These are phyloP conservation scores for Emergomyces africanus DNA, from an alignment of 2,329 filamentous ascomycete genomes.

Conservation along the genomic window DNA sequence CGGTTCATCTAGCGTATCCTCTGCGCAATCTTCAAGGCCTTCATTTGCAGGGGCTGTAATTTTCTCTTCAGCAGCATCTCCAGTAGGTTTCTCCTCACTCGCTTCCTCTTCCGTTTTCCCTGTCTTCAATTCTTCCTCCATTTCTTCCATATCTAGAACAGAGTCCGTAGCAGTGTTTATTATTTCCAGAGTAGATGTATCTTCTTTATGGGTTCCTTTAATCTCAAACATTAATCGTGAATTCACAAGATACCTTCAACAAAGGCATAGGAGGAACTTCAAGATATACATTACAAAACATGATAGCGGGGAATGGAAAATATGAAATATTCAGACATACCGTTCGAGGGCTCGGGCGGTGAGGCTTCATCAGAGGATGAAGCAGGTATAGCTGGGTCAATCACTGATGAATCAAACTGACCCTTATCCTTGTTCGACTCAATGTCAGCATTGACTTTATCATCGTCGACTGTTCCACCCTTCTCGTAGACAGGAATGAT, in stretches of 20 bases:
- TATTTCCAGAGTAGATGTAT: not conserved
- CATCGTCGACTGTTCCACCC: conserved; percentile 24
- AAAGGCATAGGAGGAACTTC: not conserved
- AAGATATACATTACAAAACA: not conserved
- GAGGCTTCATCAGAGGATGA: not conserved
- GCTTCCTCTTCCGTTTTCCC: not conserved
- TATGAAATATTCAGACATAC: not conserved
- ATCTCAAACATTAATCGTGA: not conserved
- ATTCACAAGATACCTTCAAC: not conserved
- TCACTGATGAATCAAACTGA: conserved; percentile 12
- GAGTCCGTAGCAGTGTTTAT: conserved; percentile 3
- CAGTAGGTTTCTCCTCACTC: not conserved
- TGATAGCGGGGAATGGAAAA: not conserved
- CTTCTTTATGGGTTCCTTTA: not conserved
- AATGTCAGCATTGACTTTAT: conserved; percentile 25
- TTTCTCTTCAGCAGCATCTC: conserved; percentile 3
- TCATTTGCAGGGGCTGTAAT: conserved; percentile 5
- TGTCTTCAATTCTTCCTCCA: not conserved
- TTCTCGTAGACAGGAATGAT: conserved; percentile 20
- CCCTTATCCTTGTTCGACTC: conserved; percentile 20
- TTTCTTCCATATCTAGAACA: not conserved
- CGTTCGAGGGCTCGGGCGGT: conserved; percentile 2
- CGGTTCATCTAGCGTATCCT: conserved; percentile 2
- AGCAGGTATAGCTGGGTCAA: conserved; percentile 3
- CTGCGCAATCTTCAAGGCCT: conserved; percentile 6